These are phyloP conservation scores for Fusarium verrucosum DNA, from an alignment of 2,329 filamentous ascomycete species.

Conservation along the genomic window DNA sequence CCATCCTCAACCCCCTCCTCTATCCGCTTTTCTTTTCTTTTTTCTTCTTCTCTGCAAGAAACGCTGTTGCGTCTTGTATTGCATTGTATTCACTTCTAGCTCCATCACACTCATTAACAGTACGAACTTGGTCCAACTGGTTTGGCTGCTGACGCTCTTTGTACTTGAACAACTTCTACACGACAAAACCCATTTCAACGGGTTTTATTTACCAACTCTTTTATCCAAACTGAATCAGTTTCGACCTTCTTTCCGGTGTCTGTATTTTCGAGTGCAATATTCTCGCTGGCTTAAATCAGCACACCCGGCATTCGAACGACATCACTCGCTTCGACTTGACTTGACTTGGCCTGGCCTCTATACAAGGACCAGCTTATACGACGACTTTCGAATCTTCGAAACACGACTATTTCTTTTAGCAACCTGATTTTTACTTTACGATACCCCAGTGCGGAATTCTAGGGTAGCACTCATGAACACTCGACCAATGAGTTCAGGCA, in stretches of 20 bases:
- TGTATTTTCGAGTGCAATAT: conserved; percentile 41
- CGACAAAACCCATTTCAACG: conserved; percentile 22
- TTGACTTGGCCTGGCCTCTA: conserved; percentile 9
- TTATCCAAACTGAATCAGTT: conserved; percentile 12
- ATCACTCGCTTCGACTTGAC: conserved; percentile 32
- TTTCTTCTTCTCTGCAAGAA: conserved; percentile 37
- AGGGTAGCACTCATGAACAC: conserved; percentile 30
- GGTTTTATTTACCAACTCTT: conserved; percentile 26
- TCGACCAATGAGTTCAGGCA: conserved; percentile 42
- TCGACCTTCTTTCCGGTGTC: conserved; percentile 30
- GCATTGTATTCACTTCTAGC: conserved; percentile 41
- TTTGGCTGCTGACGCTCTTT: conserved; percentile 67
- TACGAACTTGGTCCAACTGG: conserved; percentile 60
- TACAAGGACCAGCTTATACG: conserved; percentile 25
- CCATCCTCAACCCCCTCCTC: conserved; percentile 36
- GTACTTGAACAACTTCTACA: conserved; percentile 22
- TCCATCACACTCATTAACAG: conserved; percentile 47
- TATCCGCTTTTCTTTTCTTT: conserved; percentile 39
- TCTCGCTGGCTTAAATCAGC: conserved; percentile 41
- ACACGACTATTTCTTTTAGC: conserved; percentile 29
- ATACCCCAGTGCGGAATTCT: conserved; percentile 37
- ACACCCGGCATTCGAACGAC: conserved; percentile 37
- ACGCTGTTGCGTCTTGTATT: conserved; percentile 44
- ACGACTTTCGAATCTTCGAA: conserved; percentile 32
- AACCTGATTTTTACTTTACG: conserved; percentile 18